Percentiles rank a stretch among this genome's conserved stretches.
Evolutionary conservation across 2,329 filamentous ascomycete genomes (phyloP).

Genomic region (Neonectria coccinea): DNA sequence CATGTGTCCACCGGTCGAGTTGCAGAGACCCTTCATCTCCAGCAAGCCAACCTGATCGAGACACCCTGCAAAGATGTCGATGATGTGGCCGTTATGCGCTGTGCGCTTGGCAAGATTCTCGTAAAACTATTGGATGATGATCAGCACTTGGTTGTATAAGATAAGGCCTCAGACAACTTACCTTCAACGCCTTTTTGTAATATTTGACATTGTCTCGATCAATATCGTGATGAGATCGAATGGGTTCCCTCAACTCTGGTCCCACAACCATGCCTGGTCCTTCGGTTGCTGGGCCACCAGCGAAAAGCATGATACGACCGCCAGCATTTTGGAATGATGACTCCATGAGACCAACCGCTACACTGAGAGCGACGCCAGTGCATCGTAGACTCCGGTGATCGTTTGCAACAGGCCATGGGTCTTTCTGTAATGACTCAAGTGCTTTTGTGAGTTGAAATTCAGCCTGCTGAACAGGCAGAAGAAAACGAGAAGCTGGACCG

Average conservation of each 20-base stretch:
- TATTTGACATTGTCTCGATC: constrained; percentile 99
- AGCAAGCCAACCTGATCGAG: constrained; percentile 96
- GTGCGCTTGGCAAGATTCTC: constrained; percentile 93
- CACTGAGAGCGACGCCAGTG: constrained; percentile 95
- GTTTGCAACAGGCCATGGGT: constrained; percentile 96
- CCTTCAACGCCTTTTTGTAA: constrained; percentile 98
- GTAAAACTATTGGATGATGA: constrained; percentile 75
- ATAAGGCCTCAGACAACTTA: constrained; percentile 51
- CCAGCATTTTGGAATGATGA: constrained; percentile 96
- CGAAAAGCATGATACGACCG: constrained; percentile 96
- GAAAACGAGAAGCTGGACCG: constrained; percentile 87
- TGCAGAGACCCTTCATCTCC: constrained; percentile 97
- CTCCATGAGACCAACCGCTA: constrained; percentile 92
- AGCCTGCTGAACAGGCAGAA: constrained; percentile 93
- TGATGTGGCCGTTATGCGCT: constrained; percentile 95
- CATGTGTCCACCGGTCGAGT: constrained; percentile 97
- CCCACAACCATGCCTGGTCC: constrained; percentile 97
- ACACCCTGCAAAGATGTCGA: constrained; percentile 98
- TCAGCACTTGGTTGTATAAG: constrained; percentile 42
- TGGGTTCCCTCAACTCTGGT: constrained; percentile 93
- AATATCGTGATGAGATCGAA: constrained; percentile 98
- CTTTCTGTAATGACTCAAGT: constrained; percentile 93
- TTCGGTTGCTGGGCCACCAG: constrained; percentile 93
- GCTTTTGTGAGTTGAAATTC: constrained; percentile 98
- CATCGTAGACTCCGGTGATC: constrained; percentile 92